Percentiles rank a stretch among this genome's conserved stretches.
These are phyloP conservation scores for Aspergillus carbonarius DNA, from an alignment of 2,329 filamentous ascomycete species.

Conservation along the genomic window DNA sequence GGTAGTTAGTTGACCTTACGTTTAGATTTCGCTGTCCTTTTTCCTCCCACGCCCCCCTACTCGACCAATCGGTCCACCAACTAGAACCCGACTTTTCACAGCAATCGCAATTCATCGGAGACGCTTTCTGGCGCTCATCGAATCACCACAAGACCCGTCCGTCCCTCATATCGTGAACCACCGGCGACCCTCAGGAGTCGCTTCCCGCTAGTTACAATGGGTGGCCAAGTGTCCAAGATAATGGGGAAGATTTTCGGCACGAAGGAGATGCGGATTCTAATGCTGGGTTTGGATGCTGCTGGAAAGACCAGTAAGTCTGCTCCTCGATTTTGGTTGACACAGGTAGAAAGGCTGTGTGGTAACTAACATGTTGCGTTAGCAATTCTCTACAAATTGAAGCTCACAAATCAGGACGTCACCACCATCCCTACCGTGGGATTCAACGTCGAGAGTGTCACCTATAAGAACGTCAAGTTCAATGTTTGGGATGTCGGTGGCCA, in stretches of 20 bases:
- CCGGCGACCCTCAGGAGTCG: slow-evolving; percentile 15
- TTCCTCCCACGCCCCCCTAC: slow-evolving; percentile 4
- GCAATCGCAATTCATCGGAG: background rate
- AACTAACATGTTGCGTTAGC: slow-evolving; percentile 43
- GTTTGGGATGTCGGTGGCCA: slow-evolving; percentile 99
- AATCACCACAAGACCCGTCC: background rate
- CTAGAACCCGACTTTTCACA: background rate
- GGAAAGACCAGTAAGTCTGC: slow-evolving; percentile 77
- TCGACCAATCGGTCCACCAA: slow-evolving; percentile 3
- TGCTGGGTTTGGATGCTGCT: slow-evolving; percentile 95
- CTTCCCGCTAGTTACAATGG: slow-evolving; percentile 62
- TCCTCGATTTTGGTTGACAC: background rate
- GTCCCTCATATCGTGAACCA: background rate
- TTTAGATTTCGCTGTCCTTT: slow-evolving; percentile 1
- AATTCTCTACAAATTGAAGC: slow-evolving; percentile 98
- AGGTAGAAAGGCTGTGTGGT: background rate
- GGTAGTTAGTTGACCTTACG: slow-evolving; percentile 12
- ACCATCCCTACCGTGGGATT: slow-evolving; percentile 98
- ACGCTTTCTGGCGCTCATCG: background rate
- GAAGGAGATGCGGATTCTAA: slow-evolving; percentile 97
- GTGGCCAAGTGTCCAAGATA: slow-evolving; percentile 89
- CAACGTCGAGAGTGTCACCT: slow-evolving; percentile 98
- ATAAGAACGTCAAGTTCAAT: slow-evolving; percentile 99
- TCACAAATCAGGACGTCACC: slow-evolving; percentile 88
- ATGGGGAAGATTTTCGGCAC: slow-evolving; percentile 99